Base-by-base conservation (phyloP, 148 eudicot genomes). In the Cornus florida region DNA sequence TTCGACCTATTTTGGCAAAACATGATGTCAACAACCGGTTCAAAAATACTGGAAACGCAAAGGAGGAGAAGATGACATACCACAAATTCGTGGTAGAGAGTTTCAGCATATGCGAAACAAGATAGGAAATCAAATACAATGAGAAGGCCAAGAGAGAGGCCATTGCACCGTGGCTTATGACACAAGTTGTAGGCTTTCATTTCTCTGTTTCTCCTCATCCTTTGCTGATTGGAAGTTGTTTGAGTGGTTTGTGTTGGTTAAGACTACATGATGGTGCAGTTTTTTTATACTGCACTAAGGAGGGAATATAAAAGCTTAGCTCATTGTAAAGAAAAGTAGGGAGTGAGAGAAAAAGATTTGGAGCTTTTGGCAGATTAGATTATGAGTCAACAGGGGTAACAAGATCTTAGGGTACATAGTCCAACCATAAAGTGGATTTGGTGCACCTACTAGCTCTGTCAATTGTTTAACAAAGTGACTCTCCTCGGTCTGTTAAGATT, bases 11-110 rank as follows among this genome's bases (percentile, higher is more conserved):
- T 75, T 16, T 41, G 72, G 12, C 41, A 3, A 31, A 12, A 65
- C 41, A 28, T 17, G 13, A 22, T 32, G 35, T 33, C 22, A 20
- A 59, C 5, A 7, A 1, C 28, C 1, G 20, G 31, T 41, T 53
- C 35, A n/a, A 57, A 67, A 76, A 12, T 14, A 57, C 20, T 5
- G 14, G 0, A 57, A 16, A 57, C 6, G 20, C 7, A 24, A 62
- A 8, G 39, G 59, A 70, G 43, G 66, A 38, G 71, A 50, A 46
- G 66, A 76, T 38, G 64, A 69, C 94, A 32, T 94, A 94, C 98
- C 12, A 74, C 80, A 74, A 94, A 94, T 64, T 90, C 74, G 71
- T 92, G 93, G 78, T 85, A 69, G 65, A 88, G 92, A 56, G 75
- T 89, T 65, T 90, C 91, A 72, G 95, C 91, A 81, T 77, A 78